Conservation (phyloP, 768 basidiomycete genomes). For the Antrodiella citrinella region DNA sequence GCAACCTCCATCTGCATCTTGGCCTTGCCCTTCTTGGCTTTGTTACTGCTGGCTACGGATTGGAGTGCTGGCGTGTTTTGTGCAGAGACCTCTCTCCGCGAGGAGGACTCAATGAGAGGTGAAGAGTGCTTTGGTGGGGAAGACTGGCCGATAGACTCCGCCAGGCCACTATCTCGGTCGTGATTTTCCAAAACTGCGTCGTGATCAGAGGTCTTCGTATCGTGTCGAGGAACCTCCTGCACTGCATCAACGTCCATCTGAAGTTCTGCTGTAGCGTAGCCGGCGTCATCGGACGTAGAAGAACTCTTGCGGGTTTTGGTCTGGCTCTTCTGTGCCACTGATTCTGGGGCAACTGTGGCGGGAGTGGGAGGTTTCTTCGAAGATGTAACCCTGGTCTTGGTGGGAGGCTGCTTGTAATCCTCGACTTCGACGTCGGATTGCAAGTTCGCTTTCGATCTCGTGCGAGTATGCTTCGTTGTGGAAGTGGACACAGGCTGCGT, state of each 20-base stretch:
- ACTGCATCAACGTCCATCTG: constrained; percentile 8
- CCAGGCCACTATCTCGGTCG: not conserved
- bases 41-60: not conserved
- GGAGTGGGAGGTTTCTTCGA: not conserved
- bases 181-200: not conserved
- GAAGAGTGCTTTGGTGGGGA: not conserved
- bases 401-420: constrained; percentile 7
- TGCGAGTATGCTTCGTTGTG: constrained; percentile 6
- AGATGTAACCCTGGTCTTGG: constrained; percentile 9
- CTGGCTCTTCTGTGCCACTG: not conserved
- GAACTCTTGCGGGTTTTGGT: constrained; percentile 11
- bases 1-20: constrained; percentile 10
- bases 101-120: not conserved
- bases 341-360: constrained; percentile 1
- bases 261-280: constrained; percentile 20
- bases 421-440: constrained; percentile 12
- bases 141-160: not conserved
- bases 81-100: not conserved
- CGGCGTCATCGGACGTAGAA: constrained; percentile 18
- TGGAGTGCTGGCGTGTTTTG: constrained; percentile 1
- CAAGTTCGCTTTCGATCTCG: constrained; percentile 12
- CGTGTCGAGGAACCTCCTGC: constrained; percentile 4
- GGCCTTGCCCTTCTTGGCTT: constrained; percentile 1
- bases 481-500: not conserved
- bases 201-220: not conserved